Percentiles rank a stretch among this genome's conserved stretches.
phyloP scores from a whole-genome alignment of 148 eudicot species.

The Fagopyrum tataricum region DNA sequence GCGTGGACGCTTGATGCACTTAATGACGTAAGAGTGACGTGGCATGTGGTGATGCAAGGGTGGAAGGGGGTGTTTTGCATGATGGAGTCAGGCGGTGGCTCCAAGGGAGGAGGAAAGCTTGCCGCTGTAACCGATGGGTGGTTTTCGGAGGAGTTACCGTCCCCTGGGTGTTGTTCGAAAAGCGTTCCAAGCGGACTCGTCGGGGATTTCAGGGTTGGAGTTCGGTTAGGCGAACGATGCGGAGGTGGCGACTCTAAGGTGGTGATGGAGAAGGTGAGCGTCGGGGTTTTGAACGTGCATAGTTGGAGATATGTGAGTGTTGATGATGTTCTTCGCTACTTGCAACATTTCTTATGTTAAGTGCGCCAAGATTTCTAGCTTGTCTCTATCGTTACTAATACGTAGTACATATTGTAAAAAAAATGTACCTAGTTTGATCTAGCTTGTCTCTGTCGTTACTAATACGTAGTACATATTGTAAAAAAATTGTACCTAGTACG shows the following conservation, averaged over 20 bases:
- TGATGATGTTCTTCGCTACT: conserved; percentile 59
- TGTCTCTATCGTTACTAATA: no score
- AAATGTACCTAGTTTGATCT: no score
- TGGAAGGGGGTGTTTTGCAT: conserved; percentile 45
- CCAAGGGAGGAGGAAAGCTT: conserved; percentile 19
- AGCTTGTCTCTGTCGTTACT: no score
- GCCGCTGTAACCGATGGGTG: conserved; percentile 31
- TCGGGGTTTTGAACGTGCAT: conserved; percentile 47
- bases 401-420: no score
- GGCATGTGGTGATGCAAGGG: conserved; percentile 48
- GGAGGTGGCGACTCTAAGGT: not conserved
- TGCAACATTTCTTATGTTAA: conserved; percentile 56
- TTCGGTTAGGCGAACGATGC: not conserved
- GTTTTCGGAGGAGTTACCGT: conserved; percentile 70
- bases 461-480: no score
- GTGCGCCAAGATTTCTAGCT: not conserved
- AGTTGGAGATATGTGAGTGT: conserved; percentile 59
- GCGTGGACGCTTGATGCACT: conserved; percentile 28
- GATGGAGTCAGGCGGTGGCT: conserved; percentile 54
- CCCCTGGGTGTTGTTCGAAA: conserved; percentile 46
- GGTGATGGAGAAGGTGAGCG: conserved; percentile 53
- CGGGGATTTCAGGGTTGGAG: conserved; percentile 52
- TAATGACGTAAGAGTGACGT: conserved; percentile 36
- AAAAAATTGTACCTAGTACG: no score
- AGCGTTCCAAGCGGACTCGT: conserved; percentile 41